phyloP scores from a whole-genome alignment of 2,329 filamentous ascomycete genomes.

The Metarhizium rileyi region DNA sequence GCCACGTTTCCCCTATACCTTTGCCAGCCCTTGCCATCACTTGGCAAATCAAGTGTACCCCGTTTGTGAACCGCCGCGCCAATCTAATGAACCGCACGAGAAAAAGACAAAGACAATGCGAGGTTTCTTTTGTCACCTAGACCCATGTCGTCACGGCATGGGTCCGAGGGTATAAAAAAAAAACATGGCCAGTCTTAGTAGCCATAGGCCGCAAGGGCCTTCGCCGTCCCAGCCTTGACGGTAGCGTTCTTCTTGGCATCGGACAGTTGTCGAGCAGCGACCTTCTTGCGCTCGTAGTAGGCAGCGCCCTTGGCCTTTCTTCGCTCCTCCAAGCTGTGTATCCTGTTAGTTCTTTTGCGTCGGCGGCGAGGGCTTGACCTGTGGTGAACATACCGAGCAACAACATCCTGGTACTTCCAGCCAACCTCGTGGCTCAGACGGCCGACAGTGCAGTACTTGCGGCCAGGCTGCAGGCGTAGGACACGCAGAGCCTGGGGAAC shows the following conservation, averaged over 20 bases:
- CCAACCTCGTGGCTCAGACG: constrained; percentile 97
- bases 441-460: constrained; percentile 99
- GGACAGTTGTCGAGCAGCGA: constrained; percentile 77
- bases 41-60: constrained; percentile 40
- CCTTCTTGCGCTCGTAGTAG: constrained; percentile 99
- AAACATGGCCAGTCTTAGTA: constrained; percentile 53
- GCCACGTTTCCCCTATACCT: constrained; percentile 19
- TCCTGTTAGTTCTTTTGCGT: neutral
- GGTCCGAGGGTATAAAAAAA: constrained; percentile 15
- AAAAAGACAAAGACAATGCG: constrained; percentile 33
- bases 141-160: constrained; percentile 10
- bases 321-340: constrained; percentile 86
- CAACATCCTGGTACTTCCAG: constrained; percentile 99
- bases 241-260: constrained; percentile 89
- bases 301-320: constrained; percentile 98
- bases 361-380: neutral
- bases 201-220: constrained; percentile 81
- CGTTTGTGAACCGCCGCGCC: constrained; percentile 40
- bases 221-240: constrained; percentile 76
- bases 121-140: constrained; percentile 19
- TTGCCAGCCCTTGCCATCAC: constrained; percentile 33
- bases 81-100: constrained; percentile 45
- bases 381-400: constrained; percentile 70
- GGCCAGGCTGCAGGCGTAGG: constrained; percentile 92
- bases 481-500: constrained; percentile 97